Conservation (phyloP, 441 rosid genomes). For the Raphanus hybrid region DNA sequence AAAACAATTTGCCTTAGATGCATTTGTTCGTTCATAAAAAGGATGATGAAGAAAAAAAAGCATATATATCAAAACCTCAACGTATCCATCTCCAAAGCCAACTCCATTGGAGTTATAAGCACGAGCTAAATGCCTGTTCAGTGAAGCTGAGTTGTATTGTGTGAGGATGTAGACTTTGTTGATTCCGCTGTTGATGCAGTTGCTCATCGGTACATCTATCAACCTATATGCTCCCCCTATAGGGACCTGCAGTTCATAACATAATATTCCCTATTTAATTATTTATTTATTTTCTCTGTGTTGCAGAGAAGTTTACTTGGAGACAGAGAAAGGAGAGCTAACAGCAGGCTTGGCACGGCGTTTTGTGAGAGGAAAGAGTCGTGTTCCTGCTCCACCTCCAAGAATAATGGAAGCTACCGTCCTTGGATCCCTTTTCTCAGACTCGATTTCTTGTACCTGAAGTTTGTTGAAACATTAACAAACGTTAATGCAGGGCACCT, state of each 20-base stretch:
- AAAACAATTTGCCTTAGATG: background rate
- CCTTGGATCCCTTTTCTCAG: conserved; percentile 69
- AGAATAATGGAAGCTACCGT: conserved; percentile 86
- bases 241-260: conserved; percentile 59
- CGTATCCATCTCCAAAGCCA: conserved; percentile 81
- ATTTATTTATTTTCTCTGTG: background rate
- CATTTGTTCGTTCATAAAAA: conserved; percentile 9
- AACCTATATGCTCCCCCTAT: conserved; percentile 93
- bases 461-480: conserved; percentile 1
- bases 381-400: conserved; percentile 98
- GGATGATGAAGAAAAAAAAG: background rate
- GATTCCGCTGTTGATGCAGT: conserved; percentile 92
- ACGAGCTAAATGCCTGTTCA: conserved; percentile 83
- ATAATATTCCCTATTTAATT: background rate
- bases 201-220: conserved; percentile 98
- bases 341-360: conserved; percentile 98
- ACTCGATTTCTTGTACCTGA: conserved; percentile 65
- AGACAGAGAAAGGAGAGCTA: conserved; percentile 39
- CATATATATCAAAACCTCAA: conserved; percentile 57
- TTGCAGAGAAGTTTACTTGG: background rate
- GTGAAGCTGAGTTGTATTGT: conserved; percentile 86
- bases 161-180: conserved; percentile 97
- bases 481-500: background rate
- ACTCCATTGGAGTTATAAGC: conserved; percentile 81
- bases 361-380: conserved; percentile 94